Base-by-base conservation (phyloP, 768 basidiomycete genomes). In the Trametes elegans region DNA sequence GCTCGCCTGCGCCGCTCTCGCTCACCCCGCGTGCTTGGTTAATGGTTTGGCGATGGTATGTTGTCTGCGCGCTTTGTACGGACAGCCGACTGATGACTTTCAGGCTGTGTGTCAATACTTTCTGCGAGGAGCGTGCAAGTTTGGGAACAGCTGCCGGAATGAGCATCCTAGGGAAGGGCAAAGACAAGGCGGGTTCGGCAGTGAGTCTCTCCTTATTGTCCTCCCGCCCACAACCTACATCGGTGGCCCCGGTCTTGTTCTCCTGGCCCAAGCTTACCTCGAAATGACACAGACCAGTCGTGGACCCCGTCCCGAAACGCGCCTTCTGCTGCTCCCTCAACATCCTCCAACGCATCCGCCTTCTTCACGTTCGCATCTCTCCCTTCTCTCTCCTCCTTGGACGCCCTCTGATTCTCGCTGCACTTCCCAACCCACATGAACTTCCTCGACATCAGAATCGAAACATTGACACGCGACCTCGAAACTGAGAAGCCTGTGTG, bases 401-500 rank as follows among this genome's bases (percentile, higher is more conserved):
- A 35, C 57, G 36, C 9, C 29, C 18, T 44, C 49, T 51, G 32
- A 58, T 35, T 16, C 21, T 38, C 42, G 9, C 43, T 16, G 18
- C n/a, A n/a, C 41, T 21, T 29, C 14, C 28, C 11, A 34, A 18
- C 1, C 13, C 45, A n/a, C n/a, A 23, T 13, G 18, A 21, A 32
- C 13, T 19, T 5, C 19, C 4, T 5, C 21, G 16, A 34, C 21
- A 42, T 28, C 61, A 93, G 91, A 24, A 65, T 73, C 18, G 85
- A 92, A 11, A 72, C 76, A 2, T 79, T 96, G 39, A 66, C 66
- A n/a, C 71, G 71, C 28, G 93, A 95, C 60, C 67, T 95, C 7
- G 81, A 79, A 1, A 11, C 26, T 7, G 92, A 94, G 14, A 86
- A 83, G 64, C 93, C 93, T 0, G 39, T 77, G 11, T 97, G 89